phyloP scores from a whole-genome alignment of 192 early-diverging fungal genomes.

The Neocallimastix lanati region DNA sequence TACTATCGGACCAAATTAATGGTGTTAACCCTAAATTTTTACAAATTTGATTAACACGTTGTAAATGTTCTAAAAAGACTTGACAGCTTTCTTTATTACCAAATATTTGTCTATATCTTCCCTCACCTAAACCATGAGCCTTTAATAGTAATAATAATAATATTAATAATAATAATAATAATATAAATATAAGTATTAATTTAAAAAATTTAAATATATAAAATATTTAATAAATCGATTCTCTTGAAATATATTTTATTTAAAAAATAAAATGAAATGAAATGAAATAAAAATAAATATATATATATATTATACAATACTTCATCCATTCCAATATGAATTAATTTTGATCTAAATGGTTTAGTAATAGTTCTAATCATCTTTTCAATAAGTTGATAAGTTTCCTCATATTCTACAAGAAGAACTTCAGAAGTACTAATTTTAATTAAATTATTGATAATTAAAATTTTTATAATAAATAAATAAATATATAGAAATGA shows the following conservation, averaged over 20 bases:
- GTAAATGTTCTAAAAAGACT: conserved; percentile 59
- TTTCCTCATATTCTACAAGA: conserved; percentile 47
- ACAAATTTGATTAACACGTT: conserved; percentile 54
- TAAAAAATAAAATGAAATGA: no score
- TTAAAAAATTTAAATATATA: no score
- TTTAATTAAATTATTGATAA: no score
- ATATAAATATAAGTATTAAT: no score
- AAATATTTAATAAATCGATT: no score
- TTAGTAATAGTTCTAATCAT: conserved; percentile 41
- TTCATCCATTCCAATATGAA: conserved; percentile 82
- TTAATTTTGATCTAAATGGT: conserved; percentile 55
- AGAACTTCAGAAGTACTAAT: conserved; percentile 59
- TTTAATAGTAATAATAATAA: background rate
- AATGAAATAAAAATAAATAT: no score
- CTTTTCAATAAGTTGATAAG: conserved; percentile 59
- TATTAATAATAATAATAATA: no score
- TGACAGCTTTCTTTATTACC: conserved; percentile 52
- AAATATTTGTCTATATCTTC: conserved; percentile 54
- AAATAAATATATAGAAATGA: no score
- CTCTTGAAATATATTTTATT: no score
- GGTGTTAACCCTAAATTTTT: conserved; percentile 33
- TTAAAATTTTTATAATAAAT: no score
- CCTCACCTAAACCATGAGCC: conserved; percentile 66
- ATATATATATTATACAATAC: no score
- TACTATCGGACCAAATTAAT: conserved; percentile 81